phyloP scores from a whole-genome alignment of 495 filamentous ascomycete species.

The Aspergillus ellipticus region DNA sequence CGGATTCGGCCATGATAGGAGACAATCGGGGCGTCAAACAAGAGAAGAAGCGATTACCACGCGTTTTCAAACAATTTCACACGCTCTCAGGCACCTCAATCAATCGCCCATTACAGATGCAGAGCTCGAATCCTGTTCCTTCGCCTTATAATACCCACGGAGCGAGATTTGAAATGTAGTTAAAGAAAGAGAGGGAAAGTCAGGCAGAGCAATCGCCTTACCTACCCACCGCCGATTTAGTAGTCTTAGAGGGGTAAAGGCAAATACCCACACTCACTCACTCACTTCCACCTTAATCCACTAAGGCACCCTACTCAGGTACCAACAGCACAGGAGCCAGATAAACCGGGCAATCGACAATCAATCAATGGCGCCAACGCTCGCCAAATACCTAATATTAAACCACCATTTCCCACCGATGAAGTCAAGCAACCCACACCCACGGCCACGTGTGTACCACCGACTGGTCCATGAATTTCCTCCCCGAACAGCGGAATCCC shows the following conservation, averaged over 20 bases:
- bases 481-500: not conserved
- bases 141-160: not conserved
- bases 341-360: not conserved
- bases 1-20: slow-evolving; percentile 8
- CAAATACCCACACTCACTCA: not conserved
- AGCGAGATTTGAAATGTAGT: not conserved
- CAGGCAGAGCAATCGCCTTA: not conserved
- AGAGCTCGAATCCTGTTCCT: not conserved
- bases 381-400: not conserved
- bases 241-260: not conserved
- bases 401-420: not conserved
- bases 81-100: not conserved
- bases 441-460: not conserved
- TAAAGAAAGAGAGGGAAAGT: not conserved
- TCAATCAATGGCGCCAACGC: not conserved
- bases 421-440: not conserved
- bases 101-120: not conserved
- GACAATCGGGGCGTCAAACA: not conserved
- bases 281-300: not conserved
- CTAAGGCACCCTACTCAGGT: not conserved
- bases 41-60: not conserved
- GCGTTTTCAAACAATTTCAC: not conserved
- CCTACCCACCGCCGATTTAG: not conserved
- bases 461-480: not conserved
- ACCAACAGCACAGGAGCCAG: not conserved